phyloP scores from a whole-genome alignment of 345 rosid species.

The Angophora floribunda region DNA sequence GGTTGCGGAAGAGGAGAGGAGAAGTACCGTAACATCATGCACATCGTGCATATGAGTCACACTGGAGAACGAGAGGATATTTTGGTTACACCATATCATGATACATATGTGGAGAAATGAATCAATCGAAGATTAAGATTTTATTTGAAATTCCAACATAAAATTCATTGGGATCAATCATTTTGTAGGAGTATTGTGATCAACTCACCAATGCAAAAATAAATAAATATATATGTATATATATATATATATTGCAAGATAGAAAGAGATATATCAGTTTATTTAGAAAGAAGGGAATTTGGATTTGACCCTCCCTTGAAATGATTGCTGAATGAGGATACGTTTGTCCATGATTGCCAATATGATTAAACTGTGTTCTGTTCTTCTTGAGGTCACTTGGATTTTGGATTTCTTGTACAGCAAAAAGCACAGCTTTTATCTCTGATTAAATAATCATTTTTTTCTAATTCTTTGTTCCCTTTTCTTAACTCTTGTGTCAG shows the following conservation, averaged over 20 bases:
- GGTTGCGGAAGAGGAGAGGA: neutral
- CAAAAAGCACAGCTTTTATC: neutral
- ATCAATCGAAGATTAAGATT: neutral
- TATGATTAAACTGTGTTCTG: neutral
- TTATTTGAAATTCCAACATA: neutral
- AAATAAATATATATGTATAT: too few species aligned
- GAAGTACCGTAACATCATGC: neutral
- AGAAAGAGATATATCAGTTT: neutral
- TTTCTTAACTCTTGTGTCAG: slow-evolving; percentile 11
- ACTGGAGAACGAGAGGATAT: neutral
- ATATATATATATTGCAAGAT: neutral
- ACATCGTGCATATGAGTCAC: neutral
- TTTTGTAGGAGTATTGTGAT: neutral
- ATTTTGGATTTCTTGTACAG: neutral
- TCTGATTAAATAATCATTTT: neutral
- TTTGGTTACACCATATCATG: neutral
- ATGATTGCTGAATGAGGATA: neutral
- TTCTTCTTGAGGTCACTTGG: neutral
- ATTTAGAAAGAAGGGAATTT: neutral
- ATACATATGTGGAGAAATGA: neutral
- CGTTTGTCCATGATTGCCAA: neutral
- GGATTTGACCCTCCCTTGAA: neutral
- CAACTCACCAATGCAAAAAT: neutral
- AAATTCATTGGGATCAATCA: neutral
- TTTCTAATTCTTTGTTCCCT: neutral